A percentile compares a stretch with the other conserved stretches of the same genome.
phyloP scores from a whole-genome alignment of 805 yeast genomes.

The Priceomyces castillae region DNA sequence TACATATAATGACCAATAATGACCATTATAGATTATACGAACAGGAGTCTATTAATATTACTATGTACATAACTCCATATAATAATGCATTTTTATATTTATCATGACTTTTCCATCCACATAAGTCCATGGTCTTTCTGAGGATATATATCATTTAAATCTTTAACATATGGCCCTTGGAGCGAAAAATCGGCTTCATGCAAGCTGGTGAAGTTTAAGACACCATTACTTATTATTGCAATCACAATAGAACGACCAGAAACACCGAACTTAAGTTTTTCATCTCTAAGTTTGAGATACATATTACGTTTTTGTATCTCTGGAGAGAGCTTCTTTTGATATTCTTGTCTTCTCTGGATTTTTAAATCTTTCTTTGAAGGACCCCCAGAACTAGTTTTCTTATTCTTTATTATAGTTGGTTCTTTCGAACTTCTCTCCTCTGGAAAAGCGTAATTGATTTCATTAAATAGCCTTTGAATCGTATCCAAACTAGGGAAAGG shows the following conservation, averaged over 20 bases:
- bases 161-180: constrained; percentile 6
- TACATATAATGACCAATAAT: background rate
- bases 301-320: constrained; percentile 22
- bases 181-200: constrained; percentile 50
- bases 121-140: constrained; percentile 18
- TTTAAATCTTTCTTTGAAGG: constrained; percentile 27
- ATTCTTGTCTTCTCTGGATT: constrained; percentile 21
- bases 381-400: constrained; percentile 14
- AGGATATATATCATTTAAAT: constrained; percentile 16
- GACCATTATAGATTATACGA: background rate
- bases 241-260: constrained; percentile 46
- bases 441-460: constrained; percentile 10
- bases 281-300: constrained; percentile 32
- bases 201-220: constrained; percentile 61
- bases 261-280: constrained; percentile 51
- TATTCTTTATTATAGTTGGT: background rate
- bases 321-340: constrained; percentile 26
- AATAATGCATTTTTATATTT: background rate
- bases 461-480: constrained; percentile 30
- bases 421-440: background rate
- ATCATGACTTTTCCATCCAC: constrained; percentile 4
- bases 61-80: background rate
- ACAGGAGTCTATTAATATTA: background rate
- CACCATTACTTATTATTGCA: constrained; percentile 77
- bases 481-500: constrained; percentile 48